Evolutionary conservation across 2,329 filamentous ascomycete species (phyloP).

Genomic region (Neofusicoccum parvum): DNA sequence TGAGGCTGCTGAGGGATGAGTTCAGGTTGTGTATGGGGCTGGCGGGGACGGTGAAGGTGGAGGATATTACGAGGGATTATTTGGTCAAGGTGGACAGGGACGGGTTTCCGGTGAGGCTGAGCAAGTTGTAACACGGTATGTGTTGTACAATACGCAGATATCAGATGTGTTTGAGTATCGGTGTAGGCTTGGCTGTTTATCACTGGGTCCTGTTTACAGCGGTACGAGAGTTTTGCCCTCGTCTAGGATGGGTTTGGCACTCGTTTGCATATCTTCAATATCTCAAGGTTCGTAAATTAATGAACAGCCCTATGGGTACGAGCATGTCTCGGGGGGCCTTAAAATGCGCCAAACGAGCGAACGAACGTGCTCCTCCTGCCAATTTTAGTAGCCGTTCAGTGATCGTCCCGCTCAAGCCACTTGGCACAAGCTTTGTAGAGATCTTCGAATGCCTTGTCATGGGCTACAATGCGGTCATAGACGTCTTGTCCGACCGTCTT

Average conservation of each 20-base stretch:
- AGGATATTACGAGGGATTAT: slow-evolving; percentile 7
- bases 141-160: background rate
- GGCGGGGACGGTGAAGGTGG: slow-evolving; percentile 21
- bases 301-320: slow-evolving; percentile 9
- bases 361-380: background rate
- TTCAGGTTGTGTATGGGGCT: slow-evolving; percentile 28
- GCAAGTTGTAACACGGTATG: background rate
- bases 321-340: background rate
- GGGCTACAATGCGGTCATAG: slow-evolving; percentile 42
- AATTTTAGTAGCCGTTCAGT: slow-evolving; percentile 18
- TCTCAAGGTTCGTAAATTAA: background rate
- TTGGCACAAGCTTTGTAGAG: slow-evolving; percentile 43
- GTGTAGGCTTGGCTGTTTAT: no score
- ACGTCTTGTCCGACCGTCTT: slow-evolving; percentile 39
- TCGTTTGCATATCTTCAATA: background rate
- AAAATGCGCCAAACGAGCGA: background rate
- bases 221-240: background rate
- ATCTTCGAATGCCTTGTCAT: slow-evolving; percentile 40
- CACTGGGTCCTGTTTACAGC: no score
- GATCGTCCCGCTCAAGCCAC: slow-evolving; percentile 45
- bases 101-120: background rate
- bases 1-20: slow-evolving; percentile 37
- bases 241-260: background rate
- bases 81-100: slow-evolving; percentile 2
- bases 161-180: background rate